Evolutionary conservation across 371 early-diverging fungal genomes (phyloP).

Genomic region (Syncephalis fuscata): DNA sequence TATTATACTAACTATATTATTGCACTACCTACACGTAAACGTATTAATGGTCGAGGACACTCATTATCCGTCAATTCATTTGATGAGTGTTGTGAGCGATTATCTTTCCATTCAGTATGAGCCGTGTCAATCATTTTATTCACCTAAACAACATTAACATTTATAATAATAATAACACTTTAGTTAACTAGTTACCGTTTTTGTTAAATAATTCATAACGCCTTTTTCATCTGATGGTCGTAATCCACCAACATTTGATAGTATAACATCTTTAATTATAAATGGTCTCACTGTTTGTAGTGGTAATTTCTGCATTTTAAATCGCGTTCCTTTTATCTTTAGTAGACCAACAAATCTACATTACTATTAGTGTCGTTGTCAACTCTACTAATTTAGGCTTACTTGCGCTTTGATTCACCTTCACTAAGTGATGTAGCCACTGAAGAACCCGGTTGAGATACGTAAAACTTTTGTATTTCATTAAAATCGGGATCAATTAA

Average conservation of each 20-base stretch:
- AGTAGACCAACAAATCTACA: slow-evolving; percentile 54
- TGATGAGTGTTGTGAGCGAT: slow-evolving; percentile 7
- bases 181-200: neutral
- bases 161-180: too few relatives aligned
- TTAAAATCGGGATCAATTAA: slow-evolving; percentile 56
- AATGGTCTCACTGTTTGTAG: slow-evolving; percentile 81
- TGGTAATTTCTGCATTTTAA: slow-evolving; percentile 50
- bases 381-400: slow-evolving; percentile 12
- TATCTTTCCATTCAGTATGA: slow-evolving; percentile 32
- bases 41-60: slow-evolving; percentile 53
- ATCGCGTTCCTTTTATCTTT: slow-evolving; percentile 37
- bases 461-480: slow-evolving; percentile 43
- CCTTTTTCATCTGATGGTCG: slow-evolving; percentile 17
- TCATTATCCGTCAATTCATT: slow-evolving; percentile 10
- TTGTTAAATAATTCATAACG: slow-evolving; percentile 3
- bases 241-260: slow-evolving; percentile 28
- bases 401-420: slow-evolving; percentile 82
- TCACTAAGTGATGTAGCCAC: slow-evolving; percentile 89
- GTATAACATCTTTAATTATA: slow-evolving; percentile 48
- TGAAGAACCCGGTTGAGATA: slow-evolving; percentile 94
- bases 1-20: neutral
- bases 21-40: slow-evolving; percentile 35
- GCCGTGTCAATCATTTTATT: slow-evolving; percentile 50
- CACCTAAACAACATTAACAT: slow-evolving; percentile 16
- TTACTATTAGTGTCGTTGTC: neutral